These are phyloP conservation scores for Juncus effusus DNA, from an alignment of 176 grass and related monocot genomes.

Conservation along the genomic window DNA sequence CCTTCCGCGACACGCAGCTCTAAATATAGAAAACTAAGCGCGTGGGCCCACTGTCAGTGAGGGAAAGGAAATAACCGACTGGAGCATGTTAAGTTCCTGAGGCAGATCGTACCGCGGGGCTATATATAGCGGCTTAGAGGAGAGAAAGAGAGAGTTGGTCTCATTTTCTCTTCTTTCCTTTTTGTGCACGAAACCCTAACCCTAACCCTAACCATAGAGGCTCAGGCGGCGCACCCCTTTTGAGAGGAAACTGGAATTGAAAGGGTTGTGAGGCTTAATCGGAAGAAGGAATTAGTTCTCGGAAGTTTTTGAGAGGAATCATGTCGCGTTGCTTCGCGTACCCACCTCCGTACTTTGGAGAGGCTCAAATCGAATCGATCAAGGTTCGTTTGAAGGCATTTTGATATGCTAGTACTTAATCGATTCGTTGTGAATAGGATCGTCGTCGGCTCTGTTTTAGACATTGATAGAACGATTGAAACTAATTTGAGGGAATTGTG, in stretches of 20 bases:
- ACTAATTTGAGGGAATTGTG: slow-evolving; percentile 1
- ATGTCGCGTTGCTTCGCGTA: slow-evolving; percentile 39
- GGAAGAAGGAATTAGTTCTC: background rate
- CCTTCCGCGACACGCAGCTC: slow-evolving; percentile 1
- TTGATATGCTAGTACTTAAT: slow-evolving; percentile 33
- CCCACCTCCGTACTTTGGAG: slow-evolving; percentile 29
- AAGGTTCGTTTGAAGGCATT: slow-evolving; percentile 33
- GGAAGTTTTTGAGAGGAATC: background rate
- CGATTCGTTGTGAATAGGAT: slow-evolving; percentile 20
- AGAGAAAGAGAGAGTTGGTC: background rate
- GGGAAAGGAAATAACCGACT: background rate
- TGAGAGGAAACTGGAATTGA: background rate
- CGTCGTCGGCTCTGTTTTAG: slow-evolving; percentile 17
- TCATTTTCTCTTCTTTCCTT: background rate
- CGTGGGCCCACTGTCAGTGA: background rate
- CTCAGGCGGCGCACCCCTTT: slow-evolving; percentile 15
- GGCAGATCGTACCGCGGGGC: background rate
- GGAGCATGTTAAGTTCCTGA: background rate
- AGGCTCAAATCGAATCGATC: slow-evolving; percentile 34
- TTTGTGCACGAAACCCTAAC: slow-evolving; percentile 10
- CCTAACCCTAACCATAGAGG: background rate
- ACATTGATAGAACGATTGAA: slow-evolving; percentile 3
- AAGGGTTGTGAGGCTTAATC: slow-evolving; percentile 9
- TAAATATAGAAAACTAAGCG: background rate
- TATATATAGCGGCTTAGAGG: background rate